Percentiles rank a stretch among this genome's conserved stretches.
Conservation (phyloP, 495 filamentous ascomycete genomes). For the Rostrohypoxylon terebratum region DNA sequence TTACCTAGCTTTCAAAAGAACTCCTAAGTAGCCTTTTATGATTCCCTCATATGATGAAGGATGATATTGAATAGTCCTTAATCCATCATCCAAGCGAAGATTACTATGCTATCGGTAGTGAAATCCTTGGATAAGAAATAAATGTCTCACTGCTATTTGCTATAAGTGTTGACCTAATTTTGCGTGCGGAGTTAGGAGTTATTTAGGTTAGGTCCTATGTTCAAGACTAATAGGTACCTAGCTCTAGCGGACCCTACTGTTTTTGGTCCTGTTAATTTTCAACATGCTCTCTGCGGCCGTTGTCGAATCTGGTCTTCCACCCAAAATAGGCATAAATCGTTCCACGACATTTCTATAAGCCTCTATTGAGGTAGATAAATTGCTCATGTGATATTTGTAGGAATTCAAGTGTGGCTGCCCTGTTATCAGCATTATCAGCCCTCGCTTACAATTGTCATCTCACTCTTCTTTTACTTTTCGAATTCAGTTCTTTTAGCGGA, state of each 20-base stretch:
- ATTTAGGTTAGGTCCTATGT: too few species aligned
- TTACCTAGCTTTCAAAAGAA: too few species aligned
- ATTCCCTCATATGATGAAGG: not conserved
- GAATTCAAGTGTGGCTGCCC: slow-evolving; percentile 2
- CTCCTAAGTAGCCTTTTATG: too few species aligned
- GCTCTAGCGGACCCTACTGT: not conserved
- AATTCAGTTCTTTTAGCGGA: not conserved
- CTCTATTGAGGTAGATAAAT: slow-evolving; percentile 1
- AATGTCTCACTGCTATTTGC: not conserved
- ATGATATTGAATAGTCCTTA: not conserved
- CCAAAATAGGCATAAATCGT: not conserved
- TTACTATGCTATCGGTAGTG: not conserved
- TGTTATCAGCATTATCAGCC: slow-evolving; percentile 6
- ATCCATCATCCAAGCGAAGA: not conserved
- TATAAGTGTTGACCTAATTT: not conserved
- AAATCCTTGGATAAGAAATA: not conserved
- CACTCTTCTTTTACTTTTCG: not conserved
- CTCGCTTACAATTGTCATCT: slow-evolving; percentile 9
- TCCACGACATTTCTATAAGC: slow-evolving; percentile 1
- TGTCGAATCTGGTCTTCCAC: slow-evolving; percentile 8
- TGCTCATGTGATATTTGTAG: slow-evolving; percentile 3
- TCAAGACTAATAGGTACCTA: not conserved
- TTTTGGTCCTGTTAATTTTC: not conserved
- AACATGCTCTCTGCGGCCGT: not conserved
- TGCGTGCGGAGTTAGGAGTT: not conserved